Evolutionary conservation across 331 rosid genomes (phyloP).

Genomic region (Acacia pycnantha): DNA sequence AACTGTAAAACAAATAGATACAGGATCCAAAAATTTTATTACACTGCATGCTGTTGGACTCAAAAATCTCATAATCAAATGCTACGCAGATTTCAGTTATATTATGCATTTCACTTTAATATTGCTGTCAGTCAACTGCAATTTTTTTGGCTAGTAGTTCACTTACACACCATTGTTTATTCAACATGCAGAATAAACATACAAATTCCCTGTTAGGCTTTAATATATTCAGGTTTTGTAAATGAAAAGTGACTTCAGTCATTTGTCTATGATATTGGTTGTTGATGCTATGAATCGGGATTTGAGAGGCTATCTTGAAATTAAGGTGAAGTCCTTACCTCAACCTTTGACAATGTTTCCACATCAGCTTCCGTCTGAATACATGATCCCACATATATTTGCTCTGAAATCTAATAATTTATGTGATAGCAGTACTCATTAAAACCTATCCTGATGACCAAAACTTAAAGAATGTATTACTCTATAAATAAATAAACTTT

Average conservation of each 20-base stretch:
- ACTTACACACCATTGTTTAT: constrained; percentile 9
- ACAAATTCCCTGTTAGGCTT: not conserved
- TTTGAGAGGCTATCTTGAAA: constrained; percentile 13
- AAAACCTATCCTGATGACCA: constrained; percentile 6
- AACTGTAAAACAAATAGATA: not conserved
- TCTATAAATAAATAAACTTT: constrained; percentile 17
- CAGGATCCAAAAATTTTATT: constrained; percentile 6
- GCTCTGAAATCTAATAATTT: constrained; percentile 77
- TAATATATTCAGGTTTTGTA: constrained; percentile 15
- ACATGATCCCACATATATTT: constrained; percentile 88
- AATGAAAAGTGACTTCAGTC: not conserved
- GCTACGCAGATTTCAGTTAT: constrained; percentile 12
- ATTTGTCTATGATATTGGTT: constrained; percentile 3
- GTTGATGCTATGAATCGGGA: constrained; percentile 8
- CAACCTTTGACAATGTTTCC: constrained; percentile 60
- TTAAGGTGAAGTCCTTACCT: constrained; percentile 41
- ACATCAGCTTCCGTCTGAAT: constrained; percentile 84
- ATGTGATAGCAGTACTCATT: constrained; percentile 18
- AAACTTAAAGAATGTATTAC: constrained; percentile 15
- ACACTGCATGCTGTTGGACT: constrained; percentile 9
- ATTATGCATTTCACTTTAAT: not conserved
- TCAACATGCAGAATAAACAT: constrained; percentile 16
- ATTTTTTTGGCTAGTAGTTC: not conserved
- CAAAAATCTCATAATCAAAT: not conserved
- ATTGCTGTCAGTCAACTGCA: not conserved